Evolutionary conservation across 2,329 filamentous ascomycete species (phyloP).

Genomic region (Apiospora phragmitis): DNA sequence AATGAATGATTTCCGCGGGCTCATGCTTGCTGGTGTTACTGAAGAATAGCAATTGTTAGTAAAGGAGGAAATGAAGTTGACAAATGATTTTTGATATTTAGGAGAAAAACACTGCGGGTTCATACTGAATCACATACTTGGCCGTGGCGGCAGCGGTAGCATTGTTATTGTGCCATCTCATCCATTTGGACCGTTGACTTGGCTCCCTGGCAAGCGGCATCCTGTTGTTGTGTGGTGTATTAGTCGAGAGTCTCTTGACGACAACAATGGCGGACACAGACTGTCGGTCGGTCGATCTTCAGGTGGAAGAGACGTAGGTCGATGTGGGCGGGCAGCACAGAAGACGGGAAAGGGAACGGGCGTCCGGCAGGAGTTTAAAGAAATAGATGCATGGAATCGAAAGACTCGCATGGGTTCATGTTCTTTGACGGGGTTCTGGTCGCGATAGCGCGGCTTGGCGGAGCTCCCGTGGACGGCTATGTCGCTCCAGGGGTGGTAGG

Average conservation of each 20-base stretch:
- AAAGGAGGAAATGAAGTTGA: neutral
- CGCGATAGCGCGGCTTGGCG: conserved; percentile 3
- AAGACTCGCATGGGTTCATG: neutral
- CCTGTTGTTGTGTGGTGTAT: neutral
- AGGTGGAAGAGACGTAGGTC: neutral
- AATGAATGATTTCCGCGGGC: conserved; percentile 14
- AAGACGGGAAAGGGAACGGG: neutral
- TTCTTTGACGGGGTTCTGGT: conserved; percentile 6
- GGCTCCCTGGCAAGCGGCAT: conserved; percentile 15
- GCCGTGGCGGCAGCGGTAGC: neutral
- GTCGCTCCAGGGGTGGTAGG: neutral
- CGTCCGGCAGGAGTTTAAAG: neutral
- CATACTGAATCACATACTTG: neutral
- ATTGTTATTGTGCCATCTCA: conserved; percentile 14
- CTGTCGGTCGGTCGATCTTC: neutral
- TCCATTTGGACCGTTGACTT: conserved; percentile 16
- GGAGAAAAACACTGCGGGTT: neutral
- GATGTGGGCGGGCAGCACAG: neutral
- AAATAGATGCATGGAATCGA: neutral
- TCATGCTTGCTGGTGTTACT: conserved; percentile 10
- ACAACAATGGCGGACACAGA: neutral
- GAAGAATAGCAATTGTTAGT: neutral
- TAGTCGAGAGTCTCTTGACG: neutral
- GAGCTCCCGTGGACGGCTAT: neutral
- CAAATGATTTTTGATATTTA: neutral